These are phyloP conservation scores for Zanthoxylum bungeanum DNA, from an alignment of 345 rosid genomes.

Conservation along the genomic window DNA sequence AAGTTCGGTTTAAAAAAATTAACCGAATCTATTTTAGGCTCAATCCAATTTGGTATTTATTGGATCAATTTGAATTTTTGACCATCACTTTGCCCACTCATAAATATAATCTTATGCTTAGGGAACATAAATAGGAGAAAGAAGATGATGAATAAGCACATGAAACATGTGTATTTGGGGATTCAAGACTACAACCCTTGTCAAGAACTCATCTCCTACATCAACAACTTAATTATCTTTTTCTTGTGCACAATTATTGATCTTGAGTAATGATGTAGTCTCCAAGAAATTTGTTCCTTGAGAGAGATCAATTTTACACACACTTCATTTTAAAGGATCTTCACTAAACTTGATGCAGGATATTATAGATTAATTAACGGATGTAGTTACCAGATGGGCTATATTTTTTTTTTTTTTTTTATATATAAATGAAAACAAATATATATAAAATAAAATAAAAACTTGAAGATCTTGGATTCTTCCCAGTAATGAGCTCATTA, in stretches of 20 bases:
- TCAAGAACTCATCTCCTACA: not conserved
- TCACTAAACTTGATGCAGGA: not conserved
- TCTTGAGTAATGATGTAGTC: not conserved
- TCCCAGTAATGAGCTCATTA: not conserved
- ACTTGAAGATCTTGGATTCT: not conserved
- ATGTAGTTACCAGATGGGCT: not conserved
- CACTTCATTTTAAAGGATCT: not conserved
- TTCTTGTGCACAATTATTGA: not conserved
- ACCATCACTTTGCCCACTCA: no score
- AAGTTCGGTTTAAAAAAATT: no score
- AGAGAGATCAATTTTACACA: not conserved
- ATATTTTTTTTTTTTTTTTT: no score
- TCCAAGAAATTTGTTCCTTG: not conserved
- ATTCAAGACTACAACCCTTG: not conserved
- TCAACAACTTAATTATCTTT: not conserved
- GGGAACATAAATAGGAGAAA: not conserved
- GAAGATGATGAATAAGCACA: not conserved
- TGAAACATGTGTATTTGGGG: not conserved
- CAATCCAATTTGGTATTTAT: no score
- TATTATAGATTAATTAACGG: not conserved
- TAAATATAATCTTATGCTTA: not conserved
- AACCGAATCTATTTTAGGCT: no score
- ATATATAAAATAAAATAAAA: not conserved
- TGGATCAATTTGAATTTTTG: no score
- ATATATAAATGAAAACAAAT: no score